A percentile compares a stretch with the other conserved stretches of the same genome.
These are phyloP conservation scores for Aspergillus sclerotiicarbonarius DNA, from an alignment of 495 filamentous ascomycete genomes.

Conservation along the genomic window DNA sequence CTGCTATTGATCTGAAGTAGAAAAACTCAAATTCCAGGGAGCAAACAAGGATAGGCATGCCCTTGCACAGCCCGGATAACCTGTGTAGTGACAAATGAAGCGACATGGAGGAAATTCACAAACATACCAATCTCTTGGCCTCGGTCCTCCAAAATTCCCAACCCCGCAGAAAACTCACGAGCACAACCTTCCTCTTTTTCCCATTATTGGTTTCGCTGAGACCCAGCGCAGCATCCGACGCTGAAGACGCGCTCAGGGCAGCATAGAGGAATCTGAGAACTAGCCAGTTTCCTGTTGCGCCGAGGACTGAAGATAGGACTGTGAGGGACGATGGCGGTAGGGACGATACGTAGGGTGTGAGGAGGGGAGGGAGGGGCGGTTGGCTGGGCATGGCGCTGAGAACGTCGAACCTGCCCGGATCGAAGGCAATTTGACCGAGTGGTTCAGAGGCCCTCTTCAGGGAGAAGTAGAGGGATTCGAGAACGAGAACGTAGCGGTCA, in stretches of 20 bases:
- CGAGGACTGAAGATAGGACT: conserved; percentile 70
- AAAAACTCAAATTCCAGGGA: not conserved
- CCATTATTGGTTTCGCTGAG: conserved; percentile 22
- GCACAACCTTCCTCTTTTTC: conserved; percentile 55
- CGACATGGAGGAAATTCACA: conserved; percentile 2
- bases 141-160: conserved; percentile 71
- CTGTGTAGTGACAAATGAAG: not conserved
- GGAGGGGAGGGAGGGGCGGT: conserved; percentile 61
- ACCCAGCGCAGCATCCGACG: conserved; percentile 22
- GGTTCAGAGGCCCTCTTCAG: not conserved
- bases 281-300: conserved; percentile 74
- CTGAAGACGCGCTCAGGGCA: conserved; percentile 38
- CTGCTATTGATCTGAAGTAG: not conserved
- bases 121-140: conserved; percentile 57
- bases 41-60: not conserved
- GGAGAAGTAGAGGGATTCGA: not conserved
- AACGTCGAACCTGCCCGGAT: not conserved
- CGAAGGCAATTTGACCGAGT: not conserved
- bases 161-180: conserved; percentile 79
- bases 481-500: not conserved
- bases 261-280: conserved; percentile 61
- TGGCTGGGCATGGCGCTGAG: conserved; percentile 44
- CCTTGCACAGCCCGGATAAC: not conserved
- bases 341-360: conserved; percentile 60
- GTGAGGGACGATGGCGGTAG: conserved; percentile 55